These are phyloP conservation scores for Primulina eburnea DNA, from an alignment of 257 asterid genomes.

Conservation along the genomic window DNA sequence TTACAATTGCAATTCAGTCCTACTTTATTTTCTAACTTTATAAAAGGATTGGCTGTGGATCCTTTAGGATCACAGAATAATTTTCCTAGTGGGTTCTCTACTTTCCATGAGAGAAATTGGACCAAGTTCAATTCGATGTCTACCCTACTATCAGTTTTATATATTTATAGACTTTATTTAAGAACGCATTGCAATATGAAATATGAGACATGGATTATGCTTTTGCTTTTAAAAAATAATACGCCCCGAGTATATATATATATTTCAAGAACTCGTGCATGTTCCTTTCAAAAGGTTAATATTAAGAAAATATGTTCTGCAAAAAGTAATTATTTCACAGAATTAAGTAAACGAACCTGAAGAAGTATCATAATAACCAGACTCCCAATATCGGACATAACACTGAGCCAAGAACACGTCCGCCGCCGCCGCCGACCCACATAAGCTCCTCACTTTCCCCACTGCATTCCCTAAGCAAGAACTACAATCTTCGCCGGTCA, in stretches of 20 bases:
- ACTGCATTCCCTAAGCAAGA: conserved; percentile 39
- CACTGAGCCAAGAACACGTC: conserved; percentile 53
- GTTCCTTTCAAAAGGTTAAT: too few species aligned
- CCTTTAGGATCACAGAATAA: conserved; percentile 22
- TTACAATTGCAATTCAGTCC: not conserved
- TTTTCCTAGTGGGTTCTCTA: not conserved
- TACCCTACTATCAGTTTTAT: not conserved
- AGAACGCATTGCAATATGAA: too few species aligned
- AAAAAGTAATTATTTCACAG: too few species aligned
- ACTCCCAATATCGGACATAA: conserved; percentile 53
- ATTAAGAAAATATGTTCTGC: too few species aligned
- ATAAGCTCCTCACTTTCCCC: conserved; percentile 32
- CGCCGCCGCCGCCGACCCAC: conserved; percentile 48
- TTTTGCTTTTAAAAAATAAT: too few species aligned
- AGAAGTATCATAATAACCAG: conserved; percentile 39
- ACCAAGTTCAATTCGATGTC: not conserved
- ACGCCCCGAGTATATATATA: too few species aligned
- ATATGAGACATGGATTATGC: too few species aligned
- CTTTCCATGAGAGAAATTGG: conserved; percentile 13
- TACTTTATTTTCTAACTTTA: conserved; percentile 21
- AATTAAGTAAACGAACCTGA: conserved; percentile 22
- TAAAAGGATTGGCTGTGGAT: conserved; percentile 10
- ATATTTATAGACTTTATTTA: too few species aligned
- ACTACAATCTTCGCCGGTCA: conserved; percentile 36
- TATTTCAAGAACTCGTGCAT: too few species aligned